These are phyloP conservation scores for Cercospora sojina DNA, from an alignment of 2,329 filamentous ascomycete genomes.

Conservation along the genomic window DNA sequence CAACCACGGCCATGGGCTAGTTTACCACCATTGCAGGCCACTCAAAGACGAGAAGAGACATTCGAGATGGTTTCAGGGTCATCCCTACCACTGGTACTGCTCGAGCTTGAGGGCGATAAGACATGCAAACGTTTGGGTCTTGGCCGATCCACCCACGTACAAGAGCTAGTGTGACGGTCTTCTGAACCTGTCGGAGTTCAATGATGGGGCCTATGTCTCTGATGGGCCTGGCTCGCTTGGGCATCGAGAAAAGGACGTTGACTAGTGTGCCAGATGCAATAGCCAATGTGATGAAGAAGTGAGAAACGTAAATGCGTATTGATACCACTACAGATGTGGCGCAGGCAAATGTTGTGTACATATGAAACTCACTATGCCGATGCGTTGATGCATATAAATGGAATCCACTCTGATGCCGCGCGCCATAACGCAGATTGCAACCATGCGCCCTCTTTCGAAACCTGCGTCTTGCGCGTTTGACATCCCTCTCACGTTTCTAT, in stretches of 20 bases:
- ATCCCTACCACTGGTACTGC: not conserved
- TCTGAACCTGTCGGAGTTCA: not conserved
- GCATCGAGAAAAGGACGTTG: not conserved
- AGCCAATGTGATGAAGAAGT: not conserved
- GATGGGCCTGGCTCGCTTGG: not conserved
- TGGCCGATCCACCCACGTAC: not conserved
- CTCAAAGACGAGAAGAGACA: not conserved
- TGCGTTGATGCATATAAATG: not conserved
- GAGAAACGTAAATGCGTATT: not conserved
- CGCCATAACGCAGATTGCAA: not conserved
- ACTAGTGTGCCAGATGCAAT: not conserved
- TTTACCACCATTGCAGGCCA: not conserved
- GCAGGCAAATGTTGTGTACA: not conserved
- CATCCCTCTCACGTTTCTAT: not conserved
- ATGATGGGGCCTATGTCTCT: not conserved
- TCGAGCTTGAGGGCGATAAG: not conserved
- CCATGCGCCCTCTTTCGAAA: not conserved
- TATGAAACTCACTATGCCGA: not conserved
- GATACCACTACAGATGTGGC: not conserved
- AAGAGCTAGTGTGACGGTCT: not conserved
- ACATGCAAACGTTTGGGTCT: not conserved
- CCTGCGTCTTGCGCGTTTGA: not conserved
- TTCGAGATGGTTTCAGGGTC: not conserved
- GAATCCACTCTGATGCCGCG: not conserved
- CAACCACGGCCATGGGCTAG: not conserved